A percentile compares a stretch with the other conserved stretches of the same genome.
phyloP scores from a whole-genome alignment of 192 early-diverging fungal genomes.

The Glomus cerebriforme region DNA sequence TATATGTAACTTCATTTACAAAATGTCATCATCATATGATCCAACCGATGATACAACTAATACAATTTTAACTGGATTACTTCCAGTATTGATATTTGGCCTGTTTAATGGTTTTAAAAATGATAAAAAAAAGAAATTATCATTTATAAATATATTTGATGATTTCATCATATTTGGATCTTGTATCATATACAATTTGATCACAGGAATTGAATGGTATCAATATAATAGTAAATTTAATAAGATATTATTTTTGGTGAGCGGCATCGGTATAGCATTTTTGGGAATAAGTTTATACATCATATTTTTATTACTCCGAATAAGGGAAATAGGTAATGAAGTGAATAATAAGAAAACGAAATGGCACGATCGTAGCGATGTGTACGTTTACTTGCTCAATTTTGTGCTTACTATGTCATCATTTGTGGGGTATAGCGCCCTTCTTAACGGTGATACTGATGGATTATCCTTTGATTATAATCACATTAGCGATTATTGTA shows the following conservation, averaged over 20 bases:
- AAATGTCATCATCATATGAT: neutral
- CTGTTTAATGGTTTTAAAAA: neutral
- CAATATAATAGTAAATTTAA: neutral
- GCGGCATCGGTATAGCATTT: too few species aligned
- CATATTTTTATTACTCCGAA: too few species aligned
- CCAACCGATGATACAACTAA: neutral
- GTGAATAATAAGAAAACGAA: too few species aligned
- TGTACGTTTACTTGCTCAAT: too few species aligned
- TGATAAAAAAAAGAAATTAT: neutral
- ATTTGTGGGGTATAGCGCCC: too few species aligned
- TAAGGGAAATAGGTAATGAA: too few species aligned
- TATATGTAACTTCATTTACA: too few species aligned
- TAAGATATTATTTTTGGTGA: too few species aligned
- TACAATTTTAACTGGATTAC: neutral
- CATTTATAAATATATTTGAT: slow-evolving; percentile 14
- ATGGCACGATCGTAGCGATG: too few species aligned
- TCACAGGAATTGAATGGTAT: neutral
- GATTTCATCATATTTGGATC: neutral
- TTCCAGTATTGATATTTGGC: neutral
- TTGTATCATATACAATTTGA: neutral
- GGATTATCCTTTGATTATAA: neutral
- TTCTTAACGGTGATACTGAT: neutral
- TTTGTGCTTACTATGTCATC: neutral
- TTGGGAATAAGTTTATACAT: too few species aligned
- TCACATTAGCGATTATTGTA: neutral